Conservation (phyloP, 768 basidiomycete species). For the Russula sp. region DNA sequence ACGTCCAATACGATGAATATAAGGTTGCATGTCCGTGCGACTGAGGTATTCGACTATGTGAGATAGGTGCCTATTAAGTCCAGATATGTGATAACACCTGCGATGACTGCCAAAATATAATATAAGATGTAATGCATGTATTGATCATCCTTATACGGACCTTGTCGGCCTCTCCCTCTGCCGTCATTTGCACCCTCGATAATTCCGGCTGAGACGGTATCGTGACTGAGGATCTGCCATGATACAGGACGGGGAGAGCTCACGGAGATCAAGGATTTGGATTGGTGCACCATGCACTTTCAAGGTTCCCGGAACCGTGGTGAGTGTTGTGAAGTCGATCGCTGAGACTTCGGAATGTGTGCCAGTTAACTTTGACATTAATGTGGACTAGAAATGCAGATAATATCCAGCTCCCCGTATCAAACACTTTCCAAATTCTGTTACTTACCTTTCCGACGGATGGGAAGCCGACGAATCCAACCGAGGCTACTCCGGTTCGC, state of each 20-base stretch:
- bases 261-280: conserved; percentile 89
- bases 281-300: conserved; percentile 96
- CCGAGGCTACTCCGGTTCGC: conserved; percentile 94
- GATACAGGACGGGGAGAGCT: conserved; percentile 34
- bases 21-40: conserved; percentile 95
- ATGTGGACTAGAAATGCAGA: conserved; percentile 58
- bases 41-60: conserved; percentile 42
- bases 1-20: conserved; percentile 99
- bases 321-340: conserved; percentile 95
- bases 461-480: conserved; percentile 89
- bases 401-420: conserved; percentile 19
- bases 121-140: conserved; percentile 10
- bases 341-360: conserved; percentile 95
- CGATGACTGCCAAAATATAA: conserved; percentile 53
- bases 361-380: conserved; percentile 95
- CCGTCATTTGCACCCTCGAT: conserved; percentile 98
- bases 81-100: conserved; percentile 49
- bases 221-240: conserved; percentile 21
- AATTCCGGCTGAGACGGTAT: conserved; percentile 69
- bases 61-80: conserved; percentile 16
- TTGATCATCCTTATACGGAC: conserved; percentile 40
- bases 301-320: conserved; percentile 91
- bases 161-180: conserved; percentile 93
- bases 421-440: background rate
- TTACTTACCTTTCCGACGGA: conserved; percentile 83